Base-by-base conservation (phyloP, 1,284 basidiomycete species). In the Testicularia cyperi region DNA sequence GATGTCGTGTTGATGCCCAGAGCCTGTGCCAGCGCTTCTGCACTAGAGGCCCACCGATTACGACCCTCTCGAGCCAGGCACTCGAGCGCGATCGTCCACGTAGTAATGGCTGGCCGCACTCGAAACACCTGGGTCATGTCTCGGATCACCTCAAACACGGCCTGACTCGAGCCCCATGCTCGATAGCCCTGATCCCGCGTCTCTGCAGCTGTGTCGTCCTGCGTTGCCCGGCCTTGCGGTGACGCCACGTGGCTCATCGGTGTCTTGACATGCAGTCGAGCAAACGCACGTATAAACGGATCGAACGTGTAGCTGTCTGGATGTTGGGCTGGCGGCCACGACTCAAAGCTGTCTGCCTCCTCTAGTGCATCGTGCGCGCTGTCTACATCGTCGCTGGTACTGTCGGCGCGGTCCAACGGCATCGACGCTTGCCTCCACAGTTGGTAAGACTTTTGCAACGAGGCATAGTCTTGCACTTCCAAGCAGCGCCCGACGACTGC, bases 41-140 rank as follows among this genome's bases (percentile, higher is more conserved):
- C 55, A 6, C 43, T 46, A 1, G 28, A 29, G 5, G 12, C 3
- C 54, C 54, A 58, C 1, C 46, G 43, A 1, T 45, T 38, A 8
- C 35, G 16, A 2, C 60, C 60, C 26, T 63, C 45, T 6, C 55
- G 31, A 2, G 45, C 54, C 6, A 64, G 37, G 23, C 52, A 46
- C 20, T 58, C 61, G 24, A 64, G 46, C 13, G 44, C 51, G 15
- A 64, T 64, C 9, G 61, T 64, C 61, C 61, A 64, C 12, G 42
- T 43, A 33, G 39, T 49, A 26, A 55, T 29, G 35, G 38, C 36
- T 2, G 55, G 55, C 15, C 20, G 45, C 4, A 55, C 36, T 6
- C 10, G 14, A 22, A 57, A 63, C 4, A 14, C 3, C 3, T 43
- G 38, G 1, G 61, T 58, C 61, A 64, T 64, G 19, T 64, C 61